Percentiles rank a stretch among this genome's conserved stretches.
These are phyloP conservation scores for Pythium myriotylum DNA, from an alignment of 352 stramenopile genomes.

Conservation along the genomic window DNA sequence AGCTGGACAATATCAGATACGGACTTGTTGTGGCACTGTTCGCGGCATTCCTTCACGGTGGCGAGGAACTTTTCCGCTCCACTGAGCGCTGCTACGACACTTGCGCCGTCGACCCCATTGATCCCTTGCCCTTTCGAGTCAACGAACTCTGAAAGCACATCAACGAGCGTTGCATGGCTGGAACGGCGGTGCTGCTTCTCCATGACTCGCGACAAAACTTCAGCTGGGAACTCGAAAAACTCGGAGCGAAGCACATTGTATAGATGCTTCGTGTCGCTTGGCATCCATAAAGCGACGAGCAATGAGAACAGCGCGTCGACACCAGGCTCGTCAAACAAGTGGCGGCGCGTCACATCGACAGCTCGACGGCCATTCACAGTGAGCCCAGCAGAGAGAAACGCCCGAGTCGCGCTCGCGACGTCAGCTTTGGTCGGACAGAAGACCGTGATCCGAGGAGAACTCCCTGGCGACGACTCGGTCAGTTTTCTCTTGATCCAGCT, in stretches of 20 bases:
- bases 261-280: constrained; percentile 69
- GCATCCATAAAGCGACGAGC: constrained; percentile 62
- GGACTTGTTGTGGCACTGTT: constrained; percentile 35
- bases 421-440: constrained; percentile 25
- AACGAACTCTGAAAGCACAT: constrained; percentile 58
- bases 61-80: constrained; percentile 23
- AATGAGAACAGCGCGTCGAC: constrained; percentile 71
- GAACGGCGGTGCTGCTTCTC: constrained; percentile 44
- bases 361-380: constrained; percentile 8
- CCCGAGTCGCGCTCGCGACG: constrained; percentile 10
- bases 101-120: background rate
- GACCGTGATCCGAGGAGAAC: constrained; percentile 10
- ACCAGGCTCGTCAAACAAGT: constrained; percentile 62
- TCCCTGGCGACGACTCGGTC: background rate
- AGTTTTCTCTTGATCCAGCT: constrained; percentile 6
- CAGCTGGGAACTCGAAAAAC: constrained; percentile 55
- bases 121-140: constrained; percentile 26
- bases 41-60: constrained; percentile 50
- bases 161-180: constrained; percentile 50
- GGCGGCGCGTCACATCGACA: constrained; percentile 10
- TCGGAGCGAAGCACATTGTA: constrained; percentile 81
- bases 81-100: constrained; percentile 20
- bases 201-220: constrained; percentile 67
- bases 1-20: constrained; percentile 59
- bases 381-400: constrained; percentile 10